phyloP scores from a whole-genome alignment of 2,329 filamentous ascomycete genomes.

The Neonectria sp. region DNA sequence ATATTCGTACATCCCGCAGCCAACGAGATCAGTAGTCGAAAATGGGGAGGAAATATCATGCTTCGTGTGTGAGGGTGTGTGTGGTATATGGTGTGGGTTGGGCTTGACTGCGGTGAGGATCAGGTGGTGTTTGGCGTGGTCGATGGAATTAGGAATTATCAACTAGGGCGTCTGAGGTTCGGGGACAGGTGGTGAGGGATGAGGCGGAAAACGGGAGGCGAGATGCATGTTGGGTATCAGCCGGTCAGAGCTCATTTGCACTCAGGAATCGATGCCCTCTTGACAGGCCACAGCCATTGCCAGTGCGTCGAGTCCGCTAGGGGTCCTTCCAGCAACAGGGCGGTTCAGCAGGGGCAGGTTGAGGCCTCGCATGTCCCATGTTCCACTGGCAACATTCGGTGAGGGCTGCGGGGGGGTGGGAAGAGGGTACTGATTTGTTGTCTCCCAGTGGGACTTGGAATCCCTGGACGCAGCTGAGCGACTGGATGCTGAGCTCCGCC shows the following conservation, averaged over 20 bases:
- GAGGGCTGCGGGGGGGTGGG: constrained; percentile 56
- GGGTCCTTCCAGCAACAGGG: constrained; percentile 59
- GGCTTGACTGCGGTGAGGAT: constrained; percentile 19
- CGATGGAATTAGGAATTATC: constrained; percentile 45
- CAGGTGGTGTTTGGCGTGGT: constrained; percentile 10
- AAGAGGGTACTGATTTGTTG: constrained; percentile 56
- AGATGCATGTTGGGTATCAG: constrained; percentile 10
- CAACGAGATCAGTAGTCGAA: constrained; percentile 24
- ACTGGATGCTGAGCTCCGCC: constrained; percentile 47
- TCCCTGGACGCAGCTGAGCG: constrained; percentile 48
- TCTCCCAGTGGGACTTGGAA: constrained; percentile 56
- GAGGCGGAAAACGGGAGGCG: neutral
- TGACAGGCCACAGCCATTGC: constrained; percentile 69
- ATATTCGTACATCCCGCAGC: constrained; percentile 43
- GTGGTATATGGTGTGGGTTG: constrained; percentile 6
- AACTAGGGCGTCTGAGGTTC: constrained; percentile 34
- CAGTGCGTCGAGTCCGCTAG: constrained; percentile 68
- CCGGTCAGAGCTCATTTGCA: constrained; percentile 7
- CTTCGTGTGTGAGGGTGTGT: constrained; percentile 26
- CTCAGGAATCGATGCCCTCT: constrained; percentile 53
- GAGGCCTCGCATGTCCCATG: constrained; percentile 65
- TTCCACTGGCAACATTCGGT: constrained; percentile 50
- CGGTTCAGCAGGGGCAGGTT: constrained; percentile 62
- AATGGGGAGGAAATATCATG: constrained; percentile 26
- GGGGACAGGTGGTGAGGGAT: constrained; percentile 17